Evolutionary conservation across 2,329 filamentous ascomycete species (phyloP).

Genomic region (Ceratocystis variospora): DNA sequence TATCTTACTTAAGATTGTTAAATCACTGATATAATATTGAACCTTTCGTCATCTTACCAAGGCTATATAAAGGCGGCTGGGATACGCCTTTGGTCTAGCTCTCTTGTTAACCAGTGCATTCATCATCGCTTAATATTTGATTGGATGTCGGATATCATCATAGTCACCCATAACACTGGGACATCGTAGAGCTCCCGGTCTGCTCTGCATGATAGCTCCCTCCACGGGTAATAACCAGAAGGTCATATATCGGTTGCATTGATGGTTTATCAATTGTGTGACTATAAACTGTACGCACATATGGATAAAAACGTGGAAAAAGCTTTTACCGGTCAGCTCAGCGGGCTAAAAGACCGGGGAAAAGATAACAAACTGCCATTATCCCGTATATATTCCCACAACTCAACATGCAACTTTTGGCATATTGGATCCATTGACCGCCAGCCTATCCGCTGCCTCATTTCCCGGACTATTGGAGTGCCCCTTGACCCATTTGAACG

Average conservation of each 20-base stretch:
- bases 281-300: too few relatives aligned
- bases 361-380: background rate
- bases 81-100: background rate
- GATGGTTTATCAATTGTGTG: too few relatives aligned
- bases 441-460: slow-evolving; percentile 63
- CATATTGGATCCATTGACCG: slow-evolving; percentile 38
- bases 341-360: background rate
- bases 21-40: too few relatives aligned
- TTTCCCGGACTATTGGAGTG: slow-evolving; percentile 65
- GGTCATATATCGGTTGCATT: too few relatives aligned
- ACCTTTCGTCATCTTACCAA: background rate
- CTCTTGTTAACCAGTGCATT: too few relatives aligned
- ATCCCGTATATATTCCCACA: background rate
- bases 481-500: slow-evolving; percentile 82
- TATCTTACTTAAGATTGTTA: too few relatives aligned
- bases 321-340: background rate
- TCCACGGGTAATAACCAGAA: too few relatives aligned
- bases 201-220: too few relatives aligned
- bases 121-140: too few relatives aligned
- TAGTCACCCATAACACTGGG: too few relatives aligned
- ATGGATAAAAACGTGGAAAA: background rate
- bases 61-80: background rate
- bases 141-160: too few relatives aligned
- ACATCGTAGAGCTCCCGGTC: too few relatives aligned
- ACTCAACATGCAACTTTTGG: slow-evolving; percentile 5